phyloP scores from a whole-genome alignment of 2,329 filamentous ascomycete species.

The Ascosphaera apis region DNA sequence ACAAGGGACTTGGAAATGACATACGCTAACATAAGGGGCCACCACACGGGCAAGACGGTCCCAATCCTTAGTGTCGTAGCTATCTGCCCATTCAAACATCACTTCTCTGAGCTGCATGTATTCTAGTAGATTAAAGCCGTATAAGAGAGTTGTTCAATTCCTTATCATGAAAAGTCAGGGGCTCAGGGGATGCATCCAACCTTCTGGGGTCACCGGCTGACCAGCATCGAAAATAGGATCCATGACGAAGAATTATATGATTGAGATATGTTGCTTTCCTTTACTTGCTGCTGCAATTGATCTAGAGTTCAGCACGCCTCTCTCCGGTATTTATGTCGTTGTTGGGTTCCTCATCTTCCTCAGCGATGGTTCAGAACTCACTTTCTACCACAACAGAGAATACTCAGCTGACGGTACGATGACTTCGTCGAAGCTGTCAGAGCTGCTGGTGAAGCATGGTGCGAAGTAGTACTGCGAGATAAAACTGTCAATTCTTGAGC shows the following conservation, averaged over 20 bases:
- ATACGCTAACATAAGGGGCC: conserved; percentile 19
- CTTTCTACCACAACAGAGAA: too few relatives aligned
- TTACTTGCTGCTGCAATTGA: too few relatives aligned
- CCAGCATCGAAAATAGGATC: background rate
- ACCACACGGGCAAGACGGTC: conserved; percentile 18
- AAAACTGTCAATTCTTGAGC: too few relatives aligned
- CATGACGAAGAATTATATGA: background rate
- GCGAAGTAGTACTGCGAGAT: too few relatives aligned
- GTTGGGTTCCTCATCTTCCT: background rate
- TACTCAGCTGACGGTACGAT: background rate
- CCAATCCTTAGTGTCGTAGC: conserved; percentile 23
- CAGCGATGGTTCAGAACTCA: background rate
- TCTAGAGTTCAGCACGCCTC: too few relatives aligned
- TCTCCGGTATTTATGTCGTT: background rate
- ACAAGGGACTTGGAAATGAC: conserved; percentile 1
- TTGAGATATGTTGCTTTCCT: background rate
- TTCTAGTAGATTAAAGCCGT: conserved; percentile 8
- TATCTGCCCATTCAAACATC: conserved; percentile 22
- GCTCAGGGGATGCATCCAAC: background rate
- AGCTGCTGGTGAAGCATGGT: too few relatives aligned
- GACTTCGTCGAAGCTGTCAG: too few relatives aligned
- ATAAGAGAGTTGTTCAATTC: background rate
- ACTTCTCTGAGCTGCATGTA: conserved; percentile 14
- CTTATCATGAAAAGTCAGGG: background rate
- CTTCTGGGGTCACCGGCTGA: background rate